Conservation (phyloP, 2,329 filamentous ascomycete genomes). For the Clathrospora elynae region DNA sequence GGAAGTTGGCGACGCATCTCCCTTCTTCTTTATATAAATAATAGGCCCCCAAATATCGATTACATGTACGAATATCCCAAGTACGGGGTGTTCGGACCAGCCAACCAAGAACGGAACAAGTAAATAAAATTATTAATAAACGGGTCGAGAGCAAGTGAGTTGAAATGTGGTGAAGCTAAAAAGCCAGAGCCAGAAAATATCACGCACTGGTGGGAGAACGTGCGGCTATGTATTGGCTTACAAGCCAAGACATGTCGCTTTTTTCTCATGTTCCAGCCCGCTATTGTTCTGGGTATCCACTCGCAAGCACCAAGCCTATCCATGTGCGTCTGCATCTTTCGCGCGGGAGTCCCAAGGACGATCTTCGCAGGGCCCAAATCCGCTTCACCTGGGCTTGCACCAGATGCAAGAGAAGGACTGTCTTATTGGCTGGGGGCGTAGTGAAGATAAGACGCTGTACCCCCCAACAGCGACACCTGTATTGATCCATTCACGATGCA, state of each 20-base stretch:
- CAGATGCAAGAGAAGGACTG: slow-evolving; percentile 5
- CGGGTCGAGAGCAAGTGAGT: slow-evolving; percentile 9
- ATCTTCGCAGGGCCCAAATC: slow-evolving; percentile 23
- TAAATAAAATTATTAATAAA: slow-evolving; percentile 19
- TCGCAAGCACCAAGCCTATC: not conserved
- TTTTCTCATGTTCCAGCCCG: too few relatives aligned
- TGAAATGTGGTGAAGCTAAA: slow-evolving; percentile 14
- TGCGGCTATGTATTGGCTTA: slow-evolving; percentile 43
- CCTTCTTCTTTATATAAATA: slow-evolving; percentile 19
- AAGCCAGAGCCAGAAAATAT: slow-evolving; percentile 21
- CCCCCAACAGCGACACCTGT: too few relatives aligned
- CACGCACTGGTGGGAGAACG: slow-evolving; percentile 34
- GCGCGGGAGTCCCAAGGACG: too few relatives aligned
- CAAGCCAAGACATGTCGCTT: slow-evolving; percentile 34
- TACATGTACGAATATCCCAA: slow-evolving; percentile 26
- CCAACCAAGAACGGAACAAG: slow-evolving; percentile 20
- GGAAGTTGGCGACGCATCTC: slow-evolving; percentile 43
- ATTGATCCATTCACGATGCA: too few relatives aligned
- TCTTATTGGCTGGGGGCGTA: slow-evolving; percentile 1
- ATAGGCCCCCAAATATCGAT: slow-evolving; percentile 10
- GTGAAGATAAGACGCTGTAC: slow-evolving; percentile 1
- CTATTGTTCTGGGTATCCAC: too few relatives aligned
- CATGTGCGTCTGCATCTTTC: too few relatives aligned
- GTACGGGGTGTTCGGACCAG: slow-evolving; percentile 24
- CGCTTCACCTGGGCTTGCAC: slow-evolving; percentile 9